Evolutionary conservation across 345 rosid genomes (phyloP), one percentile per base, ranked within the genome.

Genomic region (Rubroshorea leprosula): DNA sequence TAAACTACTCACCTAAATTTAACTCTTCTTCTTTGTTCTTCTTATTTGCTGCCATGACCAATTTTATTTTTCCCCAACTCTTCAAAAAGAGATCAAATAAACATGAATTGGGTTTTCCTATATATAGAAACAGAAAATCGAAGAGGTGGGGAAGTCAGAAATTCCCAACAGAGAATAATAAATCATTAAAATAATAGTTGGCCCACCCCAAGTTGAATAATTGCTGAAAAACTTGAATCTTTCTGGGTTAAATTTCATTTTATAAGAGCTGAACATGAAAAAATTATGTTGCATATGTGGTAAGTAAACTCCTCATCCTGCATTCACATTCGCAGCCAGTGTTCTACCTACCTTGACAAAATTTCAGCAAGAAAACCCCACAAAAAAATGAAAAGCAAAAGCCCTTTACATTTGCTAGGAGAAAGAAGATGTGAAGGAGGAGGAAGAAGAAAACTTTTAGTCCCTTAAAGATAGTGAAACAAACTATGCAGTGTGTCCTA

Each of bases 1-100:
- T 38, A 23, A 61, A 61, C 64, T 50, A 49, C 39, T 61, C 56
- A 61, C 54, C 64, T 61, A 23, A 61, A 61, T 61, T 61, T 61
- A 50, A 61, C 64, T 39, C 56, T 61, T 61, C 64, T 22, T 50
- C 64, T 61, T 49, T 61, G 56, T 61, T 61, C 18, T 50, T 35
- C n/a, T 22, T 47, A 20, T 31, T 49, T 31, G 5, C 2, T 44
- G 38, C 39, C 15, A 41, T 25, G 13, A 44, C 15, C 12, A 35
- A 57, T 12, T 58, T 27, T 29, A 24, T 31, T 31, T 50, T 60
- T 60, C 38, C 56, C 41, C 64, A 6, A 44, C 47, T 44, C 55
- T 35, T 60, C 55, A 22, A 50, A 60, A 60, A 16, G 48, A 27
- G n/a, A 44, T 44, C 2, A 26, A 31, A 20, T 19, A 21, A 48